A percentile compares a stretch with the other conserved stretches of the same genome.
Evolutionary conservation across 805 yeast genomes (phyloP).

Genomic region (Candida berthetii): DNA sequence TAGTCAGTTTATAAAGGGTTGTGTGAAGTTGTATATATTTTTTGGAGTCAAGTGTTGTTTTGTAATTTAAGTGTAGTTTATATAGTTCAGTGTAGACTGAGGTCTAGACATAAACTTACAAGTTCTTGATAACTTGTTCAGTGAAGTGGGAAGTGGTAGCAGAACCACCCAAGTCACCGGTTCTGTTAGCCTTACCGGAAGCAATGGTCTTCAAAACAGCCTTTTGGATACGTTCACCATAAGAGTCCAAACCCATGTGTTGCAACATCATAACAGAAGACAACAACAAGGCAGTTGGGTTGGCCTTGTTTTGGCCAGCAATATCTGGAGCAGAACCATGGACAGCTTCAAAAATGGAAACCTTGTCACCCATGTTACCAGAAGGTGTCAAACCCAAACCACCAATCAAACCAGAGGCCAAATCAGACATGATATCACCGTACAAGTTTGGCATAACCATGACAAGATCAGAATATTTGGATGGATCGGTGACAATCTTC

Average conservation of each 20-base stretch:
- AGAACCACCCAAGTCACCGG: constrained; percentile 92
- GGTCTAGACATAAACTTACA: too few species aligned
- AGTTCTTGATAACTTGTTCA: constrained; percentile 71
- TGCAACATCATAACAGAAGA: constrained; percentile 99
- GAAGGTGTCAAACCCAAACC: constrained; percentile 99
- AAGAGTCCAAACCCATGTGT: constrained; percentile 85
- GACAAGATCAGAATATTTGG: constrained; percentile 78
- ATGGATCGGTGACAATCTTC: constrained; percentile 84
- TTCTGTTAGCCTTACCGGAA: constrained; percentile 92
- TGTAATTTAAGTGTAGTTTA: too few species aligned
- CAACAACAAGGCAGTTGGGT: constrained; percentile 95
- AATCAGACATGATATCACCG: constrained; percentile 98
- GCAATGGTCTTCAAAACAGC: constrained; percentile 89
- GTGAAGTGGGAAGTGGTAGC: constrained; percentile 90
- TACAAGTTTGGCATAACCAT: constrained; percentile 98
- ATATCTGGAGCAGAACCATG: constrained; percentile 99
- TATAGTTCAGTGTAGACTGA: too few species aligned
- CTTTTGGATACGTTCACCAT: constrained; percentile 80
- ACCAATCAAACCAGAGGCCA: constrained; percentile 96
- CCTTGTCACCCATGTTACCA: constrained; percentile 98
- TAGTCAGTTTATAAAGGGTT: too few species aligned
- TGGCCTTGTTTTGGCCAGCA: constrained; percentile 98
- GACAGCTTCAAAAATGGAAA: constrained; percentile 97
- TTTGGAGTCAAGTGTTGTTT: too few species aligned
- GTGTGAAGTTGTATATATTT: too few species aligned